These are phyloP conservation scores for Hericium erinaceus DNA, from an alignment of 768 basidiomycete genomes.

Conservation along the genomic window DNA sequence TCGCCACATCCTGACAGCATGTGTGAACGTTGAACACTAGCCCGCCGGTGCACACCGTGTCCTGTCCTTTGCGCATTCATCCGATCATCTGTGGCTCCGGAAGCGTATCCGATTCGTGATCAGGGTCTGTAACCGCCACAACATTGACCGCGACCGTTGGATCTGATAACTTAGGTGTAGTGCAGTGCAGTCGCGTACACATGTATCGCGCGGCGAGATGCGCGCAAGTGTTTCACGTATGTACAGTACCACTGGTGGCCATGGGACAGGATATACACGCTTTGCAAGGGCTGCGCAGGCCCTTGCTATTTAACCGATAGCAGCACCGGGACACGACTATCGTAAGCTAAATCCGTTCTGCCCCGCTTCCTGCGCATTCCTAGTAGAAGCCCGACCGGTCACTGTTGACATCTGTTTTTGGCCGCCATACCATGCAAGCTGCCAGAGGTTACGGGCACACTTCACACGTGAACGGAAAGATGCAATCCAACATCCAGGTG, in stretches of 20 bases:
- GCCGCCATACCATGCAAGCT: constrained; percentile 6
- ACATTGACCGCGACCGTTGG: too few species aligned
- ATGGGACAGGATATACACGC: background rate
- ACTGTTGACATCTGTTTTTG: background rate
- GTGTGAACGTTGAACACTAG: too few species aligned
- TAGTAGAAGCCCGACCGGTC: background rate
- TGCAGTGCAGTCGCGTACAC: too few species aligned
- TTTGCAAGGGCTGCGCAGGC: background rate
- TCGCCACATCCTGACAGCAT: too few species aligned
- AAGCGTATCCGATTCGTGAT: too few species aligned
- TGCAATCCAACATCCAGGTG: constrained; percentile 11
- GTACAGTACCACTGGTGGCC: background rate
- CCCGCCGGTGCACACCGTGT: too few species aligned
- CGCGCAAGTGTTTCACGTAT: background rate
- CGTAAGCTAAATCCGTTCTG: background rate
- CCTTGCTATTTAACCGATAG: background rate
- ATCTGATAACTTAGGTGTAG: too few species aligned
- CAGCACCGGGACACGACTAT: too few species aligned
- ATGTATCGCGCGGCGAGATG: too few species aligned
- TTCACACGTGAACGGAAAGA: constrained; percentile 8
- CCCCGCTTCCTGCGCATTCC: background rate
- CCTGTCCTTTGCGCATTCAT: too few species aligned
- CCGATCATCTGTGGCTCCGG: too few species aligned
- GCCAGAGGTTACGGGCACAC: constrained; percentile 6
- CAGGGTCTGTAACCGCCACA: too few species aligned